Conservation (phyloP, 257 asterid genomes). For the Solanum chmielewskii region DNA sequence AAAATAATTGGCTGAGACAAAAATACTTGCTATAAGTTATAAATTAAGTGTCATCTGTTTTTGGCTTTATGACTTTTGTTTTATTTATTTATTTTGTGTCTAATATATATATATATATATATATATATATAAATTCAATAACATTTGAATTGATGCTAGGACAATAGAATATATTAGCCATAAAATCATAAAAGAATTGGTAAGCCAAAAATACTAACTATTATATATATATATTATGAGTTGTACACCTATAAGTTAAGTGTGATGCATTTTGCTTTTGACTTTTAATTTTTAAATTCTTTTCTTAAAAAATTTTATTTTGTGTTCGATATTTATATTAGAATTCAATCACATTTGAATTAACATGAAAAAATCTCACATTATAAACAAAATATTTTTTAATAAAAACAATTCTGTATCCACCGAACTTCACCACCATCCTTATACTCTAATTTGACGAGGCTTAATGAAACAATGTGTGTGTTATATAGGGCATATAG, state of each 20-base stretch:
- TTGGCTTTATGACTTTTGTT: too few species aligned
- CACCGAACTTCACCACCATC: not conserved
- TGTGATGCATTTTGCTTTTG: too few species aligned
- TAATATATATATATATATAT: too few species aligned
- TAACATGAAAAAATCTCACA: not conserved
- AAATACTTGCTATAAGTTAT: not conserved
- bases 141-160: too few species aligned
- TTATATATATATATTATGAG: too few species aligned
- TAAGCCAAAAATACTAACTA: not conserved
- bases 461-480: not conserved
- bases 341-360: too few species aligned
- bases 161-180: not conserved
- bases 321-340: too few species aligned
- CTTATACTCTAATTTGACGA: not conserved
- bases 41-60: not conserved
- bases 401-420: too few species aligned
- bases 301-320: fast-evolving
- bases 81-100: too few species aligned
- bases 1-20: not conserved
- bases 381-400: too few species aligned
- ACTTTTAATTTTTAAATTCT: too few species aligned
- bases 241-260: not conserved
- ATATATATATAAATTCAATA: too few species aligned
- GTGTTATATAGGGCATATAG: not conserved
- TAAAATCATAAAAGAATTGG: not conserved